Conservation (phyloP, 306 rosid genomes). For the Cyamopsis tetragonoloba region DNA sequence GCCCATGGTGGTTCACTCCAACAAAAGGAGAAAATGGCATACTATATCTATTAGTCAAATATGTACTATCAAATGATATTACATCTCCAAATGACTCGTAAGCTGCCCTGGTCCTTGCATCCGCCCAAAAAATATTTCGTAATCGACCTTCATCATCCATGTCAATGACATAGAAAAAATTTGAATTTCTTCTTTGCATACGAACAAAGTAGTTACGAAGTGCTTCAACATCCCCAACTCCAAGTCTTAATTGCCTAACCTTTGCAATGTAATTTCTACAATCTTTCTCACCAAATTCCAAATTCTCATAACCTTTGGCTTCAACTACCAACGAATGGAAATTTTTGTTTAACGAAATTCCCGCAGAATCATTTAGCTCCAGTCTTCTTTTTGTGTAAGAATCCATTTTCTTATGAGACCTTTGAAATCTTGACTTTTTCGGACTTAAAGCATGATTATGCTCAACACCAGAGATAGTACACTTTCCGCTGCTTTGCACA, state of each 20-base stretch:
- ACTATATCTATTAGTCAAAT: background rate
- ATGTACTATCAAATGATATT: background rate
- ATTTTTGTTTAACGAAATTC: background rate
- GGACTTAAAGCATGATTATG: background rate
- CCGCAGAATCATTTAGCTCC: background rate
- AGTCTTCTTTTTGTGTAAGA: background rate
- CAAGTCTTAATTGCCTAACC: background rate
- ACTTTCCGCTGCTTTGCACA: background rate
- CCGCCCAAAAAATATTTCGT: background rate
- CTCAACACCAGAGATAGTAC: background rate
- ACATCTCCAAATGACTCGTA: background rate
- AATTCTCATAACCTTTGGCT: background rate
- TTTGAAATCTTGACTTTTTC: background rate
- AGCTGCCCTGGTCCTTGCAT: background rate
- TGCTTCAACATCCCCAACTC: background rate
- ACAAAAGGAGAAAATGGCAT: background rate
- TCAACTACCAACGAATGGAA: background rate
- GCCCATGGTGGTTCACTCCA: background rate
- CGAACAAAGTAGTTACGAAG: background rate
- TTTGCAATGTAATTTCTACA: background rate
- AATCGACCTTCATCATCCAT: background rate
- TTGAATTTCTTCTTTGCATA: background rate
- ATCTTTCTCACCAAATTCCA: background rate
- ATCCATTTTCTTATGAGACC: background rate
- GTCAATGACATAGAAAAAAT: background rate